phyloP scores from a whole-genome alignment of 2,329 filamentous ascomycete species.

The Triangularia verruculosa region DNA sequence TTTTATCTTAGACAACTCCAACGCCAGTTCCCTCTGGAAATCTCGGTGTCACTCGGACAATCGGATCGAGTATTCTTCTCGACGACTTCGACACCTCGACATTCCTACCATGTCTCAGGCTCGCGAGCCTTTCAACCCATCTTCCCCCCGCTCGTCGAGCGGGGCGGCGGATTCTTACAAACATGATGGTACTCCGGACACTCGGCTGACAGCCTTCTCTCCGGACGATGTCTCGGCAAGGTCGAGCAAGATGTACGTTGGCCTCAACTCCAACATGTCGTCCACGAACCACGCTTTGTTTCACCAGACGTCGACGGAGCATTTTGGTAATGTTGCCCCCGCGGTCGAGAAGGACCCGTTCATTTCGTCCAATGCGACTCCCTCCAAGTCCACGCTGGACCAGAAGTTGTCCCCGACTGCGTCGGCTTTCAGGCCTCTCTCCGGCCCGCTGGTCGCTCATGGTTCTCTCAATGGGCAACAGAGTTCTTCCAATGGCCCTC shows the following conservation, averaged over 20 bases:
- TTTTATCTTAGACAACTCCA: not conserved
- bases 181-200: constrained; percentile 58
- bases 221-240: constrained; percentile 53
- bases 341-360: constrained; percentile 53
- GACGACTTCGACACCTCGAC: constrained; percentile 13
- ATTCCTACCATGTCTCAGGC: constrained; percentile 39
- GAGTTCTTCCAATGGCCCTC: constrained; percentile 15
- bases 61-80: not conserved
- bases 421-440: constrained; percentile 56
- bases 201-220: constrained; percentile 61
- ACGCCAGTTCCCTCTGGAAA: not conserved
- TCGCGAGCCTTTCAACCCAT: constrained; percentile 42
- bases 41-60: not conserved
- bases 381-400: constrained; percentile 13
- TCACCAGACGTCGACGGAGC: constrained; percentile 29
- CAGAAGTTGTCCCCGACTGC: constrained; percentile 63
- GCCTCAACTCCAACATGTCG: constrained; percentile 31
- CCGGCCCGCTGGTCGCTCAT: constrained; percentile 26
- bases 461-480: constrained; percentile 23
- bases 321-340: constrained; percentile 27
- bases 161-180: constrained; percentile 55
- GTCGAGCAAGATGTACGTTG: constrained; percentile 38
- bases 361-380: constrained; percentile 38
- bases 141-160: constrained; percentile 51
- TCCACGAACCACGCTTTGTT: constrained; percentile 21